Conservation (phyloP, 1,284 basidiomycete species). For the Taiwanofungus camphoratus region DNA sequence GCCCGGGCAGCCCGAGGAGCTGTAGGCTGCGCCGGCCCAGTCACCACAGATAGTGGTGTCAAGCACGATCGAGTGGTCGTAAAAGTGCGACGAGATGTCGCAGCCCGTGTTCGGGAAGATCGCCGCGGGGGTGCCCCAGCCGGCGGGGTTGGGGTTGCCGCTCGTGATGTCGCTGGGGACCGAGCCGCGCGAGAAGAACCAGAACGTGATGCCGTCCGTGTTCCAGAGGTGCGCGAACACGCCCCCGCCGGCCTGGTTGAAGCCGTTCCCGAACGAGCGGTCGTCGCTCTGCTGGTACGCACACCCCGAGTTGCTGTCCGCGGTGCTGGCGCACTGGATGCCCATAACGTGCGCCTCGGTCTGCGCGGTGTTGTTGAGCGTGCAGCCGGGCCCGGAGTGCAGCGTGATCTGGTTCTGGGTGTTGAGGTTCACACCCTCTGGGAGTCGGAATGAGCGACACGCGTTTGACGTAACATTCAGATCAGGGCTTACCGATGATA, state of each 20-base stretch:
- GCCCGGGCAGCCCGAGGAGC: conserved; percentile 55
- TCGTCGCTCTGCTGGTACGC: conserved; percentile 48
- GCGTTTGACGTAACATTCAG: background rate
- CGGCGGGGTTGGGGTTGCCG: conserved; percentile 50
- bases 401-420: conserved; percentile 64
- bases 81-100: conserved; percentile 62
- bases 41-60: conserved; percentile 70
- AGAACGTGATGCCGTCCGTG: conserved; percentile 63
- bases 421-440: conserved; percentile 57
- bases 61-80: conserved; percentile 50
- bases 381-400: conserved; percentile 54
- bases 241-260: conserved; percentile 67
- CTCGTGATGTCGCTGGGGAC: conserved; percentile 68
- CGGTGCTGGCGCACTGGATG: conserved; percentile 43
- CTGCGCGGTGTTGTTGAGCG: conserved; percentile 33
- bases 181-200: conserved; percentile 63
- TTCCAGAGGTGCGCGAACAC: conserved; percentile 76
- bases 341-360: conserved; percentile 30
- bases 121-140: conserved; percentile 67
- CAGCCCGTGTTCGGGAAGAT: conserved; percentile 55
- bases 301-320: conserved; percentile 60
- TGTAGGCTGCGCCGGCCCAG: conserved; percentile 57
- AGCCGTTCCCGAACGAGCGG: conserved; percentile 60
- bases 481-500: conserved; percentile 28
- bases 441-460: background rate